Evolutionary conservation across 2,329 filamentous ascomycete genomes (phyloP).

Genomic region (Ascochyta koolunga): DNA sequence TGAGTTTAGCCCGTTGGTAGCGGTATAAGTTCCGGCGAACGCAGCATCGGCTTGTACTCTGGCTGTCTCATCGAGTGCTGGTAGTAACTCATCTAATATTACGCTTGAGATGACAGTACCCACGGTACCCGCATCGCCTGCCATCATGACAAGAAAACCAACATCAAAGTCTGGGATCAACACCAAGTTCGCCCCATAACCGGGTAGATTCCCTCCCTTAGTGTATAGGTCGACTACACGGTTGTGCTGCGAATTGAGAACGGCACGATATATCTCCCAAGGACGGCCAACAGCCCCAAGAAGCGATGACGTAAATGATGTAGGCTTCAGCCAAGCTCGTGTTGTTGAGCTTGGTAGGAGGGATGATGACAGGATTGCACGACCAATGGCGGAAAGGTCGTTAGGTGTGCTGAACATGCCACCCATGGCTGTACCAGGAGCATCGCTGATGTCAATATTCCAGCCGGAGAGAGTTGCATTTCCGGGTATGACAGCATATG

Average conservation of each 20-base stretch:
- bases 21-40: slow-evolving; percentile 35
- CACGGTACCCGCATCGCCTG: slow-evolving; percentile 28
- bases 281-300: slow-evolving; percentile 45
- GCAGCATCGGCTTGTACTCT: slow-evolving; percentile 31
- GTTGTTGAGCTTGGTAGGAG: slow-evolving; percentile 45
- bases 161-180: slow-evolving; percentile 54
- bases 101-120: slow-evolving; percentile 2
- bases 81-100: slow-evolving; percentile 22
- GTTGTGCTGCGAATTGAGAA: slow-evolving; percentile 13
- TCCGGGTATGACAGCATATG: slow-evolving; percentile 14
- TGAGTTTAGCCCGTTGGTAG: slow-evolving; percentile 29
- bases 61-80: slow-evolving; percentile 33
- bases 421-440: slow-evolving; percentile 23
- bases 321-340: slow-evolving; percentile 51
- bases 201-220: slow-evolving; percentile 52
- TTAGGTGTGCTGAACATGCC: slow-evolving; percentile 45
- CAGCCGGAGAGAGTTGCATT: slow-evolving; percentile 2
- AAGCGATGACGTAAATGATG: slow-evolving; percentile 44
- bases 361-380: slow-evolving; percentile 47
- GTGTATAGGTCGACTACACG: slow-evolving; percentile 47
- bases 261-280: slow-evolving; percentile 48
- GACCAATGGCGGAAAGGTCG: slow-evolving; percentile 48
- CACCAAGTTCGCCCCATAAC: slow-evolving; percentile 48
- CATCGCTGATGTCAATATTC: slow-evolving; percentile 7
- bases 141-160: slow-evolving; percentile 49